Conservation (phyloP, 2,329 filamentous ascomycete genomes). For the Stemphylium vesicarium region DNA sequence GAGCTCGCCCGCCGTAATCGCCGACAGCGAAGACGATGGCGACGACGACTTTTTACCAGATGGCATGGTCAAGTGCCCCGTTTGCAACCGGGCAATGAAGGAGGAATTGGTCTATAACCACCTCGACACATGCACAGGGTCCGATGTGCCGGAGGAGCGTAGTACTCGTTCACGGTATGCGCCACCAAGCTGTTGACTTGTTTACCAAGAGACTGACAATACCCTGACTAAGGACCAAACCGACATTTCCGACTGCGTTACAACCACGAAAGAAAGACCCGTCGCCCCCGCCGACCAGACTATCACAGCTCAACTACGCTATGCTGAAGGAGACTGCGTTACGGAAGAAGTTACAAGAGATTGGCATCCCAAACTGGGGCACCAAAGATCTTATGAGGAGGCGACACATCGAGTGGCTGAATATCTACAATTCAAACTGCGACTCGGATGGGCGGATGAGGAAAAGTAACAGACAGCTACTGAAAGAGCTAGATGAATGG, state of each 20-base stretch:
- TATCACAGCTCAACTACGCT: constrained; percentile 85
- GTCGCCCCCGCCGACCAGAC: constrained; percentile 47
- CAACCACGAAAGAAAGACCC: constrained; percentile 43
- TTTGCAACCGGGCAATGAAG: constrained; percentile 82
- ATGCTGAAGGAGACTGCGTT: constrained; percentile 81
- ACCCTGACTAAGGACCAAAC: constrained; percentile 24
- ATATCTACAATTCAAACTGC: constrained; percentile 96
- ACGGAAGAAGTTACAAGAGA: constrained; percentile 79
- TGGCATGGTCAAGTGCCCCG: constrained; percentile 81
- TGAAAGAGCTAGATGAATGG: constrained; percentile 84
- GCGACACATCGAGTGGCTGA: constrained; percentile 91
- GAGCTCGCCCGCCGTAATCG: constrained; percentile 43
- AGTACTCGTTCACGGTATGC: constrained; percentile 42
- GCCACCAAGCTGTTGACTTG: not conserved
- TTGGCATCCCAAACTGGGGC: constrained; percentile 77
- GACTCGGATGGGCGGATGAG: constrained; percentile 71
- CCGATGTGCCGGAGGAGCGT: constrained; percentile 35
- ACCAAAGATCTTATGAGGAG: constrained; percentile 72
- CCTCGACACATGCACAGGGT: constrained; percentile 69
- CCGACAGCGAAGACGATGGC: constrained; percentile 50
- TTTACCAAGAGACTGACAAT: constrained; percentile 12
- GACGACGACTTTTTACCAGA: constrained; percentile 61
- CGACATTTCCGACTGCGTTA: constrained; percentile 27
- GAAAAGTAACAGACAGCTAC: constrained; percentile 71
- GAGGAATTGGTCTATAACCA: constrained; percentile 78